Evolutionary conservation across 306 rosid genomes (phyloP).

Genomic region (Rosa persica): DNA sequence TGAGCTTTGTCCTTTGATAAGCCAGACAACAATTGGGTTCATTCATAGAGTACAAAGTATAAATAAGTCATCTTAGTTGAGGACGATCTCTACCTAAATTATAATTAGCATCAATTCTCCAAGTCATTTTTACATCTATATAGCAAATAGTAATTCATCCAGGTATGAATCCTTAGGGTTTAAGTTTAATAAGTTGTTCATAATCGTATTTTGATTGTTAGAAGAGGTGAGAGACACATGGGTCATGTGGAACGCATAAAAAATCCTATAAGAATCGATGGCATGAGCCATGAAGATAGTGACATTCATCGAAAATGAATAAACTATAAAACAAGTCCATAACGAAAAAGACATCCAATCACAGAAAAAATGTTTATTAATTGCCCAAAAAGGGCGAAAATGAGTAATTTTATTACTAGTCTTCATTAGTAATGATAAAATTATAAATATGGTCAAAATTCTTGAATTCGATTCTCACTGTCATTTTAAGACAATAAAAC

Average conservation of each 20-base stretch:
- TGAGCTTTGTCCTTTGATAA: background rate
- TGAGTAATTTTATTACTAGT: background rate
- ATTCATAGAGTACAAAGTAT: background rate
- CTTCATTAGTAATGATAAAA: background rate
- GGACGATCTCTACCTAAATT: background rate
- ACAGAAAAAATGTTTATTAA: background rate
- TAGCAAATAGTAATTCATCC: background rate
- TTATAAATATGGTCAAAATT: background rate
- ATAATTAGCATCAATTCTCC: background rate
- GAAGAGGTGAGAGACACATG: constrained; percentile 1
- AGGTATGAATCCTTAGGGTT: background rate
- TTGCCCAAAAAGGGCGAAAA: background rate
- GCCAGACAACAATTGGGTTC: background rate
- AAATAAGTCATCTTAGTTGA: background rate
- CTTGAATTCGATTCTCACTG: background rate
- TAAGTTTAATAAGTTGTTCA: background rate
- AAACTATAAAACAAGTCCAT: background rate
- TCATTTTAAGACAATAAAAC: background rate
- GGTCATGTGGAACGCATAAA: background rate
- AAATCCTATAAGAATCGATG: background rate
- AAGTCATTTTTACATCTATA: background rate
- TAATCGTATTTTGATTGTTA: background rate
- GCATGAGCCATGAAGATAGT: constrained; percentile 17
- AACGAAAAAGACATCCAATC: constrained; percentile 11
- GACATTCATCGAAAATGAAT: constrained; percentile 4